phyloP scores from a whole-genome alignment of 768 basidiomycete species.

The Lentinus brumalis region DNA sequence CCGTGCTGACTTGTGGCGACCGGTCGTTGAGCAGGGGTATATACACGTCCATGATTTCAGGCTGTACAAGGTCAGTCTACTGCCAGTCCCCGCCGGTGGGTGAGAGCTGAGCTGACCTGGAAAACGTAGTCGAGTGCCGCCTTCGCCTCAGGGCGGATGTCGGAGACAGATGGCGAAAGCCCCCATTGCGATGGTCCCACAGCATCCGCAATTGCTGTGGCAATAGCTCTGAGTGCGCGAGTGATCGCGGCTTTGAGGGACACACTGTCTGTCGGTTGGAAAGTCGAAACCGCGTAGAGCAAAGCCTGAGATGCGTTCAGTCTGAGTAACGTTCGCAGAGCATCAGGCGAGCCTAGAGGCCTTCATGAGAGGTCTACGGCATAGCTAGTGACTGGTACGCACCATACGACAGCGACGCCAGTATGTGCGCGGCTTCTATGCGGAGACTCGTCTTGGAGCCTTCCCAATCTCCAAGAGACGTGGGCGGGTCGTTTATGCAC shows the following conservation, averaged over 20 bases:
- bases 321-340: conserved; percentile 57
- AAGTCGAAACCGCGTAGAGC: conserved; percentile 59
- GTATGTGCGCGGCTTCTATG: conserved; percentile 73
- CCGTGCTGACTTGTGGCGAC: conserved; percentile 43
- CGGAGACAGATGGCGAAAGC: conserved; percentile 43
- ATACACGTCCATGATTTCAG: conserved; percentile 64
- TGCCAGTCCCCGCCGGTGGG: neutral
- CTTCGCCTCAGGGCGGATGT: conserved; percentile 52
- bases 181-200: conserved; percentile 75
- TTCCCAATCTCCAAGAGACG: conserved; percentile 34
- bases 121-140: conserved; percentile 62
- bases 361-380: neutral
- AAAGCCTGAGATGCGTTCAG: conserved; percentile 61
- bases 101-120: conserved; percentile 41
- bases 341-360: conserved; percentile 57
- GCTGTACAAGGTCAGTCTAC: conserved; percentile 33
- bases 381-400: neutral
- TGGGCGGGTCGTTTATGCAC: conserved; percentile 50
- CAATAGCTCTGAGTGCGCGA: conserved; percentile 62
- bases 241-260: conserved; percentile 58
- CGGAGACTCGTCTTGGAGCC: conserved; percentile 53
- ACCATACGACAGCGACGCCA: conserved; percentile 77
- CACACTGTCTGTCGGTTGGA: conserved; percentile 40
- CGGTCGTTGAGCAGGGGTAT: conserved; percentile 60
- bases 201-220: conserved; percentile 61